Evolutionary conservation across 140 eudicot species (phyloP), one percentile per base, ranked within the genome.

Genomic region (Bidens hawaiensis): DNA sequence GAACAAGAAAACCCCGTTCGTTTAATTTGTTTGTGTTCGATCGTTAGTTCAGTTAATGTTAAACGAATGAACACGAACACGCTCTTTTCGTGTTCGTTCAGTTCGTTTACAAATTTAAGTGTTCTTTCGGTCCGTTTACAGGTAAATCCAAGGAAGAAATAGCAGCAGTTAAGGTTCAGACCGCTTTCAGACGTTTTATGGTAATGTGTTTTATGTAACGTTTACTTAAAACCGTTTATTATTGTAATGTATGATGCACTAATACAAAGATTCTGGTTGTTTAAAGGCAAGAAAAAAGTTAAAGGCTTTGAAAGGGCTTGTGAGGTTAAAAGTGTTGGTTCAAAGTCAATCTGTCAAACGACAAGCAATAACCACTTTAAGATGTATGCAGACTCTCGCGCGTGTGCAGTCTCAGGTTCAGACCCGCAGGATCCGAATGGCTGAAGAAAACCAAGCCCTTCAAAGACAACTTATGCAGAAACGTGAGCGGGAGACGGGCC

Each of bases 371-470:
- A 83, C 77, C 21, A 83, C 90, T 19, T 72, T 83, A 74, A 69
- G 83, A 77, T 83, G 90, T 70, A 83, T 83, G 90, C 90, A 83
- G 55, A 83, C 86, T 38, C 64, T 83, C 31, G 90, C 90, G 6
- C 90, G 90, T 28, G 81, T 83, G 63, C 90, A 83, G 75, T 76
- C 90, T 57, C 86, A 83, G 83, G 81, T 83, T 70, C 90, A 81
- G 24, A 67, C 83, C 24, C 62, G 90, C 69, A 76, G 90, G 81
- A 75, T 83, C 27, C 60, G 90, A 67, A 80, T 83, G 90, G 62
- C 86, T 3, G 86, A 83, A 64, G 90, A 83, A 76, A 83, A 83
- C 72, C 86, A 76, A 45, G 86, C 86, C 55, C 79, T 83, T 10
- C 90, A 83, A 69, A 57, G 81, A 36, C 90, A 83, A 67, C 81